Evolutionary conservation across 306 rosid species (phyloP), one percentile per base, ranked within the genome.

Genomic region (Trifolium fragiferum): DNA sequence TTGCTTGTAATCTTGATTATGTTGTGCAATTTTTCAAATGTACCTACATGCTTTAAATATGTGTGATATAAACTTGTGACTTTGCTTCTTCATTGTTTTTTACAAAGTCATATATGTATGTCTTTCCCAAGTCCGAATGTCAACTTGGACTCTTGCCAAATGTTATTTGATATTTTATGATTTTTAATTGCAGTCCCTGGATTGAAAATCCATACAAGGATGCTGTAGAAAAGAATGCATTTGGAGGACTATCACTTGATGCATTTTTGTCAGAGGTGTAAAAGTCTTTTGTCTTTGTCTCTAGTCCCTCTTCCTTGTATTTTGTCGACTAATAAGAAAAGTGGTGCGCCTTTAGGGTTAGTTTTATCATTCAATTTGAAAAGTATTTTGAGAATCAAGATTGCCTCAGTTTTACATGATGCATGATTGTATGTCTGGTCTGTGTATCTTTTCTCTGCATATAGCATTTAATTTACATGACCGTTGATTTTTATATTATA

Each of bases 281-380:
- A 49, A 35, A 59, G 41, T 72, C 54, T 66, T 57, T 38, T 66
- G 72, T 49, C 23, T n/a, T 33, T 41, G 35, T 66, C 68, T 77
- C 46, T 77, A 32, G 37, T n/a, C n/a, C n/a, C n/a, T n/a, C n/a
- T n/a, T n/a, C n/a, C n/a, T n/a, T n/a, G n/a, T n/a, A n/a, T n/a
- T n/a, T n/a, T n/a, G n/a, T n/a, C n/a, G n/a, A n/a, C n/a, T n/a
- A n/a, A n/a, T n/a, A n/a, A n/a, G 49, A 43, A 11, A 43, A 43
- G 49, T 43, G 49, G 49, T 43, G 4, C n/a, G n/a, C 49, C 12
- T 43, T n/a, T 43, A 43, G 12, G 49, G n/a, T 12, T 43, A 43
- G 49, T 11, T 43, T 43, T 43, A 12, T 43, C n/a, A 43, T n/a
- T 43, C 49, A 43, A 43, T 43, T 43, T 43, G n/a, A 11, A 11